Percentiles rank a stretch among this genome's conserved stretches.
These are phyloP conservation scores for Aspergillus avenaceus DNA, from an alignment of 495 filamentous ascomycete species.

Conservation along the genomic window DNA sequence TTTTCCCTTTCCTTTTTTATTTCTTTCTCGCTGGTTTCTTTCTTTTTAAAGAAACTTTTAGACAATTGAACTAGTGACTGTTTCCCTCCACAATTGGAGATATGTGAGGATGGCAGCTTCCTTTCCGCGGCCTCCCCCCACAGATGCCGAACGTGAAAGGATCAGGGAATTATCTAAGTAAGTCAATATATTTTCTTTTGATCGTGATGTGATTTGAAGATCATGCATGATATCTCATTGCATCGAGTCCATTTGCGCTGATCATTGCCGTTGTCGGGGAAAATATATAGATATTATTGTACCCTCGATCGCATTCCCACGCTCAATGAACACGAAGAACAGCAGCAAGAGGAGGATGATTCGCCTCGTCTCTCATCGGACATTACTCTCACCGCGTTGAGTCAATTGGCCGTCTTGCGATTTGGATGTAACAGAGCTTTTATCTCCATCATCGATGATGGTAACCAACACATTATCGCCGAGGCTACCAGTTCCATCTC, in stretches of 20 bases:
- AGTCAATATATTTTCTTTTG: neutral
- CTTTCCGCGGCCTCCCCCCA: neutral
- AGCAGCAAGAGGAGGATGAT: slow-evolving; percentile 13
- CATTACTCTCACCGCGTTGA: slow-evolving; percentile 54
- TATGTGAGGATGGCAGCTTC: neutral
- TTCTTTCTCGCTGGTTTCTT: no score
- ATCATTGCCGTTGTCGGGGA: neutral
- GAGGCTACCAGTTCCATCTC: slow-evolving; percentile 55
- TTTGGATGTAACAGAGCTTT: slow-evolving; percentile 48
- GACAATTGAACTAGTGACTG: no score
- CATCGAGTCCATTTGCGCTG: neutral
- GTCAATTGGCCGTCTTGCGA: slow-evolving; percentile 54
- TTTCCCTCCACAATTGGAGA: no score
- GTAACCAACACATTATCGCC: slow-evolving; percentile 52
- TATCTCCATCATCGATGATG: slow-evolving; percentile 52
- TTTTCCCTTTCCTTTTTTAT: no score
- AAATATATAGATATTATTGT: slow-evolving; percentile 28
- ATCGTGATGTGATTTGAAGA: no score
- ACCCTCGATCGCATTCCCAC: slow-evolving; percentile 13
- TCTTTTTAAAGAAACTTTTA: no score
- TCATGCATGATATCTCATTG: neutral
- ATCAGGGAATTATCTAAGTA: neutral
- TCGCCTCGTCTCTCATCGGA: slow-evolving; percentile 39
- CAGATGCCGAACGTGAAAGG: neutral
- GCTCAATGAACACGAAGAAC: neutral